These are phyloP conservation scores for Penicillium sp. DNA, from an alignment of 2,329 filamentous ascomycete species.

Conservation along the genomic window DNA sequence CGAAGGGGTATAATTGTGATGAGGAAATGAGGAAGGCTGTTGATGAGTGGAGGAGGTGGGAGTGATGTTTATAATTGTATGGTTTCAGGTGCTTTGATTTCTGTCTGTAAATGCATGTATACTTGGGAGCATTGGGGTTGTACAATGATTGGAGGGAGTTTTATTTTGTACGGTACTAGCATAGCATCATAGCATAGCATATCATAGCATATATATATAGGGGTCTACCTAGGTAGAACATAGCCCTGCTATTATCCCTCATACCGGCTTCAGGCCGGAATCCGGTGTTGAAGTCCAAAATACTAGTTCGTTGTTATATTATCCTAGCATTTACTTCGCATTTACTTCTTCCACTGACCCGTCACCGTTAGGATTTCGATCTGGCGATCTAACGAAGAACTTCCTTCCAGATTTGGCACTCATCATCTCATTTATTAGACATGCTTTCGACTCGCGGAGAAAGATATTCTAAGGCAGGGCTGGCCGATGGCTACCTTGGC, in stretches of 20 bases:
- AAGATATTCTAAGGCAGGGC: no score
- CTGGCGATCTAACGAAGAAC: no score
- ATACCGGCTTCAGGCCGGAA: background rate
- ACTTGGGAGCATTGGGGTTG: slow-evolving; percentile 1
- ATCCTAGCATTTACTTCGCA: no score
- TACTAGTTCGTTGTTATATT: no score
- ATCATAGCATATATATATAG: no score
- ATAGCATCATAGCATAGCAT: slow-evolving; percentile 1
- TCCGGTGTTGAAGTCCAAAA: no score
- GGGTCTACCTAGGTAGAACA: background rate
- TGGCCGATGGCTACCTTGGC: no score
- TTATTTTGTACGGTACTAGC: background rate
- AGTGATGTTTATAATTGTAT: slow-evolving; percentile 35
- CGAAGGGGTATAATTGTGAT: slow-evolving; percentile 54
- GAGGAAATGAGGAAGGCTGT: slow-evolving; percentile 51
- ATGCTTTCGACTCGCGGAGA: no score
- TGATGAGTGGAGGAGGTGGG: slow-evolving; percentile 55
- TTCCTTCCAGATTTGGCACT: no score
- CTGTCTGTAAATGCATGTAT: background rate
- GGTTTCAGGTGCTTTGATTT: background rate
- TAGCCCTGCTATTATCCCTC: background rate
- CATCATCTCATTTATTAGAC: no score
- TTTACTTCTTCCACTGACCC: no score
- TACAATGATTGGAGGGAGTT: background rate
- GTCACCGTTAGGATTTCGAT: no score